Evolutionary conservation across 768 basidiomycete genomes (phyloP).

Genomic region (Hydnomerulius pinastri): DNA sequence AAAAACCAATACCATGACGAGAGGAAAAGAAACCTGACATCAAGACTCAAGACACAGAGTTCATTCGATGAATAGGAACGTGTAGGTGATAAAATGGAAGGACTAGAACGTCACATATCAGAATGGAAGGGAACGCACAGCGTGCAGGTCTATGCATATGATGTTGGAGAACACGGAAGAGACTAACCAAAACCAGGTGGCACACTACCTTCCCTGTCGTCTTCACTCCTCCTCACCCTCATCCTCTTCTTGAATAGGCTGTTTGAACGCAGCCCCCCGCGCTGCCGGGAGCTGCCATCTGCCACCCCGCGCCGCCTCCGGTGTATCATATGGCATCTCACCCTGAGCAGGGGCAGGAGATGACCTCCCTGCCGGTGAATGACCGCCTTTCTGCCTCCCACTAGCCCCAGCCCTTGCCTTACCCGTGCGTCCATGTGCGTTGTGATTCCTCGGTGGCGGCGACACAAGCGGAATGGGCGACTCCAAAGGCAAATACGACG

Average conservation of each 20-base stretch:
- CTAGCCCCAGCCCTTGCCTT: conserved; percentile 30
- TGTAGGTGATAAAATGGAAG: conserved; percentile 9
- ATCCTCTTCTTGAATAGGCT: conserved; percentile 83
- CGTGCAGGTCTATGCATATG: conserved; percentile 9
- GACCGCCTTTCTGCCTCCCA: conserved; percentile 49
- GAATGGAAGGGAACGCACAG: conserved; percentile 6
- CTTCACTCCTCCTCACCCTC: conserved; percentile 73
- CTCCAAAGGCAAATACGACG: conserved; percentile 32
- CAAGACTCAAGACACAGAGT: conserved; percentile 6
- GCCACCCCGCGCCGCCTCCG: conserved; percentile 51
- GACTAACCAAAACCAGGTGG: conserved; percentile 8
- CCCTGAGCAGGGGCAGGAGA: conserved; percentile 54
- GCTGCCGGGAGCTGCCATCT: conserved; percentile 68
- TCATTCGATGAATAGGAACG: conserved; percentile 16
- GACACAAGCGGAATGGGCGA: conserved; percentile 46
- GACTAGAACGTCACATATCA: background rate
- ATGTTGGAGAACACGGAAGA: conserved; percentile 13
- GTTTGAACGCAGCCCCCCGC: conserved; percentile 70
- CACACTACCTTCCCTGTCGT: conserved; percentile 5
- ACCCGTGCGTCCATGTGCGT: conserved; percentile 38
- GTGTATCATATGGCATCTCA: conserved; percentile 47
- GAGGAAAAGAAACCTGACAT: background rate
- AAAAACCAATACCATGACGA: conserved; percentile 16
- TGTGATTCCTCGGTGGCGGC: conserved; percentile 52
- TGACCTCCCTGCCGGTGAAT: conserved; percentile 59